Percentiles rank a stretch among this genome's conserved stretches.
phyloP scores from a whole-genome alignment of 306 rosid genomes.

The Vicia sativa region DNA sequence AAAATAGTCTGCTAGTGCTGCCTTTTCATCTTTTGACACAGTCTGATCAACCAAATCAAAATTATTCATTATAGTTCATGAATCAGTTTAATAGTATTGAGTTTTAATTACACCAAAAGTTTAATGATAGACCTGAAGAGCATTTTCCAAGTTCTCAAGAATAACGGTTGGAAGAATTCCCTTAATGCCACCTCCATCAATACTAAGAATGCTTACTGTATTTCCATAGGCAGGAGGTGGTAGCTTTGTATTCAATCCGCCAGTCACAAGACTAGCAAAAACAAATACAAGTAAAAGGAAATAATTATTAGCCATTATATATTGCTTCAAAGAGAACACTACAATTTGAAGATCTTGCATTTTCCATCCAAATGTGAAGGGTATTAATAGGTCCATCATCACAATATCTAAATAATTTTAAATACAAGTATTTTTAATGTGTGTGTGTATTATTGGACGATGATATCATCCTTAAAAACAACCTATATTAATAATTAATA shows the following conservation, averaged over 20 bases:
- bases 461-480: no score
- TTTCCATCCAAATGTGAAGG: not conserved
- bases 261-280: conserved; percentile 11
- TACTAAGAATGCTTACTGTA: conserved; percentile 35
- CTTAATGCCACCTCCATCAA: conserved; percentile 43
- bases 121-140: conserved; percentile 33
- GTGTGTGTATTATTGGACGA: no score
- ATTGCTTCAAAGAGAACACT: not conserved
- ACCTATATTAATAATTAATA: no score
- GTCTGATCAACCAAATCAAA: not conserved
- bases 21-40: conserved; percentile 21
- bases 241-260: conserved; percentile 20
- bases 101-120: not conserved
- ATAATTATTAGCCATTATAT: conserved; percentile 6
- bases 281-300: conserved; percentile 11
- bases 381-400: no score
- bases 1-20: conserved; percentile 33
- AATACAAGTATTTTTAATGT: no score
- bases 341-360: not conserved
- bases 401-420: no score
- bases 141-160: conserved; percentile 29
- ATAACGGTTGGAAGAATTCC: conserved; percentile 39
- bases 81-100: not conserved
- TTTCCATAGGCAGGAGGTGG: conserved; percentile 27
- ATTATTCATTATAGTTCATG: no score